A percentile compares a stretch with the other conserved stretches of the same genome.
phyloP scores from a whole-genome alignment of 352 stramenopile genomes.

The Globisporangium mamillatum region DNA sequence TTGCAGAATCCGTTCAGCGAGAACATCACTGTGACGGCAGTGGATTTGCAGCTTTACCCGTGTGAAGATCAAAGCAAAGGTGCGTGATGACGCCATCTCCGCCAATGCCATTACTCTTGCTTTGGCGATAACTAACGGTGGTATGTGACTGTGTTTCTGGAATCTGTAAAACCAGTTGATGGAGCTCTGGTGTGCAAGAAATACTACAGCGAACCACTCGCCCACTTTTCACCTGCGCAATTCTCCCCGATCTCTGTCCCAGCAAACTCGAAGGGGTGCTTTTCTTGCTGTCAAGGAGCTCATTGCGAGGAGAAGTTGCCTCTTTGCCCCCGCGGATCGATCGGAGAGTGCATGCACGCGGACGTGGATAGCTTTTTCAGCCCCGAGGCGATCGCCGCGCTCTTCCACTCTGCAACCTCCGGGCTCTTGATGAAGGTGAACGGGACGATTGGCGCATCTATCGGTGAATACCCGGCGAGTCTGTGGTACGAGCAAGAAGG shows the following conservation, averaged over 20 bases:
- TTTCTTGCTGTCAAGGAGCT: slow-evolving; percentile 72
- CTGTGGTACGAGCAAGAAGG: slow-evolving; percentile 75
- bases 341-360: slow-evolving; percentile 65
- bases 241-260: slow-evolving; percentile 78
- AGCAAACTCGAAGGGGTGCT: slow-evolving; percentile 58
- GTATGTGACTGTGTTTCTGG: background rate
- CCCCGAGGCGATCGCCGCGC: slow-evolving; percentile 67
- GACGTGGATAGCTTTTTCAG: slow-evolving; percentile 67
- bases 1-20: slow-evolving; percentile 82
- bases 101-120: background rate
- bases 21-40: slow-evolving; percentile 60
- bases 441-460: slow-evolving; percentile 65
- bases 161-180: slow-evolving; percentile 22
- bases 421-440: slow-evolving; percentile 81
- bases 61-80: slow-evolving; percentile 61
- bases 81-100: slow-evolving; percentile 19
- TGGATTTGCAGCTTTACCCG: slow-evolving; percentile 74
- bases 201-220: slow-evolving; percentile 63
- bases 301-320: slow-evolving; percentile 46
- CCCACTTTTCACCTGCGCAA: slow-evolving; percentile 54
- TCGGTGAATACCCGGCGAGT: slow-evolving; percentile 59
- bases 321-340: slow-evolving; percentile 57
- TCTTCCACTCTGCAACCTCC: slow-evolving; percentile 69
- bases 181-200: slow-evolving; percentile 57
- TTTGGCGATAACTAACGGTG: background rate